phyloP scores from a whole-genome alignment of 164 flowering plant genomes.

The Echeveria elegans region DNA sequence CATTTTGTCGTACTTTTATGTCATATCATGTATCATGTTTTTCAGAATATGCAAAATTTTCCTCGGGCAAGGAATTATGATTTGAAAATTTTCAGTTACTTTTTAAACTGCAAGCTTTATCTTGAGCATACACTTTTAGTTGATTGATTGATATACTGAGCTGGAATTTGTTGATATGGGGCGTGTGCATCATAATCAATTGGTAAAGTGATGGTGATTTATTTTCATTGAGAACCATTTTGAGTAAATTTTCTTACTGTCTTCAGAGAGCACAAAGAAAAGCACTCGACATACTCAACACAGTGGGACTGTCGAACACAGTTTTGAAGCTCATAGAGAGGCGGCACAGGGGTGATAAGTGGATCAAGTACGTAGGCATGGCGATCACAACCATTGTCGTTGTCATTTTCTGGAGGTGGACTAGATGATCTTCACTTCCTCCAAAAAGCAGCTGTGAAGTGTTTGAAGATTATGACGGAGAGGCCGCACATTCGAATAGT shows the following conservation, averaged over 20 bases:
- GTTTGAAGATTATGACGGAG: background rate
- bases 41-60: background rate
- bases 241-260: background rate
- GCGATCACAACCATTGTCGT: constrained; percentile 49
- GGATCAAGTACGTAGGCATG: constrained; percentile 93
- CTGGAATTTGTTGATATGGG: background rate
- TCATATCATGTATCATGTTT: background rate
- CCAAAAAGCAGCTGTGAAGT: background rate
- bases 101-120: background rate
- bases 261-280: constrained; percentile 86
- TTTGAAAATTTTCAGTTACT: background rate
- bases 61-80: background rate
- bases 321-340: constrained; percentile 86
- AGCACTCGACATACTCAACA: constrained; percentile 89
- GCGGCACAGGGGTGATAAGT: constrained; percentile 72
- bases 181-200: background rate
- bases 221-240: background rate
- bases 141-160: background rate
- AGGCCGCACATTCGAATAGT: too few relatives aligned
- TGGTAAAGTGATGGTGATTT: background rate
- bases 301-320: constrained; percentile 89
- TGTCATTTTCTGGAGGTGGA: constrained; percentile 58
- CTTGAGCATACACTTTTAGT: background rate
- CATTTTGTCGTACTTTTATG: background rate
- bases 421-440: constrained; percentile 16